Conservation (phyloP, 768 basidiomycete genomes). For the Phylloporus sp. region DNA sequence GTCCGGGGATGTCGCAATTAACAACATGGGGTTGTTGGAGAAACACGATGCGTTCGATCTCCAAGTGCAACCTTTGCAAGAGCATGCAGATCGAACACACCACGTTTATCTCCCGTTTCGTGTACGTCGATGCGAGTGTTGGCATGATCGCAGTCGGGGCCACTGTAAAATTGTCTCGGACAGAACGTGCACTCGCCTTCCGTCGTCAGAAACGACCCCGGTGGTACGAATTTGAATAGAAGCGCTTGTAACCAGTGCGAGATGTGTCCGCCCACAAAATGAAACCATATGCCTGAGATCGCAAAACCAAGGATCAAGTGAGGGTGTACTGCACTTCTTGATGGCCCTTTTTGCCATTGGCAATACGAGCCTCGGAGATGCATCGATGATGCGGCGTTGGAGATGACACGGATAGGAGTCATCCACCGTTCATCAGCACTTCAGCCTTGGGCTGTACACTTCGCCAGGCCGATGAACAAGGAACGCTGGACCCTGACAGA, state of each 20-base stretch:
- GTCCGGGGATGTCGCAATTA: too few relatives aligned
- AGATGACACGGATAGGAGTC: neutral
- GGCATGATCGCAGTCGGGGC: neutral
- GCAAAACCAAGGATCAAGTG: neutral
- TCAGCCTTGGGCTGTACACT: neutral
- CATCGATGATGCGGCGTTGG: neutral
- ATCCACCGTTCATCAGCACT: neutral
- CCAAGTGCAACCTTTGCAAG: too few relatives aligned
- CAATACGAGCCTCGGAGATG: neutral
- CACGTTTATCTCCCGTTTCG: neutral
- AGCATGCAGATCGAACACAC: neutral
- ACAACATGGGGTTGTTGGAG: too few relatives aligned
- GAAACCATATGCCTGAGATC: neutral
- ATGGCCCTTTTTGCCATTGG: neutral
- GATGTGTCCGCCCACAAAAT: neutral
- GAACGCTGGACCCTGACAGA: neutral
- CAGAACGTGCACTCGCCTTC: too few relatives aligned
- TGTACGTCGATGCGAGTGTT: neutral
- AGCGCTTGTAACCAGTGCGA: neutral
- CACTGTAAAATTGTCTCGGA: too few relatives aligned
- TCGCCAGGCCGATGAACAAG: neutral
- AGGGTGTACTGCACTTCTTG: neutral
- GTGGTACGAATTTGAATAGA: neutral
- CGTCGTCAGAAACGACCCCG: too few relatives aligned
- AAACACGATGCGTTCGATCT: too few relatives aligned